Percentiles rank a stretch among this genome's conserved stretches.
Conservation (phyloP, 108 stramenopile genomes). For the Conticribra guillardii region DNA sequence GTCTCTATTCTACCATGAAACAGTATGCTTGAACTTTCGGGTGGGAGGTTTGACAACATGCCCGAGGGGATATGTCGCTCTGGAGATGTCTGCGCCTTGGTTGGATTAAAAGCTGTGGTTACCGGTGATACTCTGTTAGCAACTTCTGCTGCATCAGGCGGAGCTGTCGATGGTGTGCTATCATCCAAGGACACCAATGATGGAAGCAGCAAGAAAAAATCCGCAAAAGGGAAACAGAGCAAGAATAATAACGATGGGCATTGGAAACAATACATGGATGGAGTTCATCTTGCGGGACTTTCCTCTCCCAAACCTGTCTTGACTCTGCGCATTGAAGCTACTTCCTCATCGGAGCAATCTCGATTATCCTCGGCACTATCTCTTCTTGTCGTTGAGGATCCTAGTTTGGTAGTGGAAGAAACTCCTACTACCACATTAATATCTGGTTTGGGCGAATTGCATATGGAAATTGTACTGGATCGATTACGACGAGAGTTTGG, state of each 20-base stretch:
- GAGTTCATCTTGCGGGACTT: constrained; percentile 72
- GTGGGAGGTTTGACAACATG: constrained; percentile 76
- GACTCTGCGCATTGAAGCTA: constrained; percentile 84
- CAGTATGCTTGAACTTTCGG: constrained; percentile 87
- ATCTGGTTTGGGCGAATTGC: constrained; percentile 87
- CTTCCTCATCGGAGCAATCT: constrained; percentile 65
- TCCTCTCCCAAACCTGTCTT: constrained; percentile 88
- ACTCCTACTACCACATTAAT: constrained; percentile 75
- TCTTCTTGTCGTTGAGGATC: constrained; percentile 84
- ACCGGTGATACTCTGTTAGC: constrained; percentile 87
- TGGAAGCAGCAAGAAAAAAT: background rate
- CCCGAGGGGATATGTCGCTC: constrained; percentile 69
- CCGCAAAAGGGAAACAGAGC: constrained; percentile 9
- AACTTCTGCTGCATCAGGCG: constrained; percentile 36
- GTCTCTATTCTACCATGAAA: too few species aligned
- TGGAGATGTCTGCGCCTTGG: constrained; percentile 89
- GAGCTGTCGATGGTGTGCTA: background rate
- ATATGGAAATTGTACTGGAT: constrained; percentile 87
- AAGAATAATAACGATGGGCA: constrained; percentile 30
- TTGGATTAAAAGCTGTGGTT: constrained; percentile 80
- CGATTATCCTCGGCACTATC: constrained; percentile 67
- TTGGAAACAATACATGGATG: constrained; percentile 53
- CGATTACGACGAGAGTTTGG: constrained; percentile 78
- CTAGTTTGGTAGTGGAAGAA: constrained; percentile 84
- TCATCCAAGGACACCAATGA: constrained; percentile 29